Evolutionary conservation across 2,329 filamentous ascomycete species (phyloP).

Genomic region (Beauveria scarabaeidicola): DNA sequence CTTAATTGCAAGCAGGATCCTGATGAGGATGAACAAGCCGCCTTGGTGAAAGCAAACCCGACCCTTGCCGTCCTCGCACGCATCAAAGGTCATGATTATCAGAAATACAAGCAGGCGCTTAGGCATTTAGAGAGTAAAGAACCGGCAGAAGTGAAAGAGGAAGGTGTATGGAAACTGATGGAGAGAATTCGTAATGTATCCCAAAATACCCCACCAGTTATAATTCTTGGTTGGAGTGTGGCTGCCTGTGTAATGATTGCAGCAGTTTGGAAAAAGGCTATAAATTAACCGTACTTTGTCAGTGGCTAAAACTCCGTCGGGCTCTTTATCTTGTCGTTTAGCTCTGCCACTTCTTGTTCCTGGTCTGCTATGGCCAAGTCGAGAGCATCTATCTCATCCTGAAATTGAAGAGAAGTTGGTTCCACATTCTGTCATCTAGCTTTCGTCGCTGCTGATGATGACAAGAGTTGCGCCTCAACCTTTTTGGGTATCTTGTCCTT

Average conservation of each 20-base stretch:
- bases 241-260: neutral
- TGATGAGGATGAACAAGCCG: neutral
- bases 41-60: neutral
- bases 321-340: neutral
- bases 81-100: neutral
- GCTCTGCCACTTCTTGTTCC: neutral
- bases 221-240: neutral
- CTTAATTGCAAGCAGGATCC: neutral
- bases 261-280: neutral
- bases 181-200: no score
- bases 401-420: neutral
- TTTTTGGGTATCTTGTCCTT: neutral
- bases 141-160: neutral
- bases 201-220: neutral
- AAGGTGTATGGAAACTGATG: neutral
- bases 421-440: neutral
- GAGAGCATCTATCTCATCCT: neutral
- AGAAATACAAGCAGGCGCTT: neutral
- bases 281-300: neutral
- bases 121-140: neutral
- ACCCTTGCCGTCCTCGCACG: neutral
- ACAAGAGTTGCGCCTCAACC: neutral
- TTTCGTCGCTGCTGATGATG: neutral
- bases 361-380: neutral
- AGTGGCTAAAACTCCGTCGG: neutral